Conservation (phyloP, 2,329 filamentous ascomycete species). For the Stemphylium vesicarium region DNA sequence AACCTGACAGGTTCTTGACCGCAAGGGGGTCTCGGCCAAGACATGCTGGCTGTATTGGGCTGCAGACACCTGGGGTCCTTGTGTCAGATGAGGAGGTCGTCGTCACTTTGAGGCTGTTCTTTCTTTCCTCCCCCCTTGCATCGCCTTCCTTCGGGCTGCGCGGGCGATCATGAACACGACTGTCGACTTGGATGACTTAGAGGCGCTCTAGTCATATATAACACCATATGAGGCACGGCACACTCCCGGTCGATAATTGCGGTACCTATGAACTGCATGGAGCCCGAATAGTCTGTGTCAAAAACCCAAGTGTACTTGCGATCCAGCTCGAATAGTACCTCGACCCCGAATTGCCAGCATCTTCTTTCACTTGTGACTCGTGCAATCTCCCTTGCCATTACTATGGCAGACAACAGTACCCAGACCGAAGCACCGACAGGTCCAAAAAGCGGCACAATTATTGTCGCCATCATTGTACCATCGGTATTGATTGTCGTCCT, state of each 20-base stretch:
- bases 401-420: constrained; percentile 25
- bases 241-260: constrained; percentile 10
- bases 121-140: constrained; percentile 1
- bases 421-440: constrained; percentile 2
- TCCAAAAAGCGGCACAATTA: constrained; percentile 22
- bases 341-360: not conserved
- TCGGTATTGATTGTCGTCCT: constrained; percentile 40
- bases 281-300: constrained; percentile 18
- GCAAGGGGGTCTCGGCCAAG: constrained; percentile 13
- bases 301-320: constrained; percentile 9
- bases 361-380: not conserved
- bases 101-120: constrained; percentile 5
- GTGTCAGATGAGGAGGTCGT: constrained; percentile 22
- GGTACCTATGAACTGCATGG: constrained; percentile 19
- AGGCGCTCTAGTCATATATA: constrained; percentile 1
- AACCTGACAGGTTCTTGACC: constrained; percentile 15
- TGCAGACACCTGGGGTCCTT: constrained; percentile 21
- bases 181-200: not conserved
- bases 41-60: constrained; percentile 19
- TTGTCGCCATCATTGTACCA: constrained; percentile 43
- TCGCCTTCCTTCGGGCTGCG: constrained; percentile 1
- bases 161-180: constrained; percentile 12
- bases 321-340: not conserved
- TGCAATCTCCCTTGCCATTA: not conserved
- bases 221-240: constrained; percentile 8